phyloP scores from a whole-genome alignment of 2,329 filamentous ascomycete species.

The Pseudocercospora eumusae region DNA sequence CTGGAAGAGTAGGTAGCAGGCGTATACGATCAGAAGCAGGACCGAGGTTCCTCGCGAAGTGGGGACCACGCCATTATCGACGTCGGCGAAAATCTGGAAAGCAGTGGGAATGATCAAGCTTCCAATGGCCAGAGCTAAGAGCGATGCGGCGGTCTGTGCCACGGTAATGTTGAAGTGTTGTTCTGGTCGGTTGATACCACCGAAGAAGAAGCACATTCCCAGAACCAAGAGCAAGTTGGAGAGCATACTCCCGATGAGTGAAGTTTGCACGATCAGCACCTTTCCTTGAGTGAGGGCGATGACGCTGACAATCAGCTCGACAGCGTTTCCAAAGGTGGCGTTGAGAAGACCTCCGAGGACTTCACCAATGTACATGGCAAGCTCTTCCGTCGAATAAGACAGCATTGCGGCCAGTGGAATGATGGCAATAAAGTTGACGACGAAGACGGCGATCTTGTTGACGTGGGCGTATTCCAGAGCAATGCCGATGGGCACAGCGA shows the following conservation, averaged over 20 bases:
- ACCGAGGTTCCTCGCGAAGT: constrained; percentile 73
- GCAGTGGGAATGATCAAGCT: constrained; percentile 88
- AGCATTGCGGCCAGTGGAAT: constrained; percentile 85
- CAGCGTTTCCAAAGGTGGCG: constrained; percentile 75
- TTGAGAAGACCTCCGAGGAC: constrained; percentile 86
- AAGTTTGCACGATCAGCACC: constrained; percentile 86
- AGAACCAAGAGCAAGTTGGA: constrained; percentile 87
- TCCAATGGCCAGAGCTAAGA: constrained; percentile 76
- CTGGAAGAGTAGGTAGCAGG: constrained; percentile 84
- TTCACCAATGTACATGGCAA: constrained; percentile 75
- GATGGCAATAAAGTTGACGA: constrained; percentile 92
- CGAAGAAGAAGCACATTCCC: constrained; percentile 91
- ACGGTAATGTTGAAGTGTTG: constrained; percentile 93
- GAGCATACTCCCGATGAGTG: constrained; percentile 85
- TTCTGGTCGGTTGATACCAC: constrained; percentile 73
- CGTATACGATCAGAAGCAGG: constrained; percentile 82
- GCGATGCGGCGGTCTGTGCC: constrained; percentile 81
- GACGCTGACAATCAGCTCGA: constrained; percentile 63
- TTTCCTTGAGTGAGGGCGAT: constrained; percentile 74
- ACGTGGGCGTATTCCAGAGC: constrained; percentile 67
- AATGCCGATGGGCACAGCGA: constrained; percentile 77
- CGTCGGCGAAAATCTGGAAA: constrained; percentile 60
- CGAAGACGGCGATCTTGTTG: constrained; percentile 64
- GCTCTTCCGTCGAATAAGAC: constrained; percentile 86
- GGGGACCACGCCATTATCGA: constrained; percentile 34